These are phyloP conservation scores for Melastoma malabathricum DNA, from an alignment of 345 rosid genomes.

Conservation along the genomic window DNA sequence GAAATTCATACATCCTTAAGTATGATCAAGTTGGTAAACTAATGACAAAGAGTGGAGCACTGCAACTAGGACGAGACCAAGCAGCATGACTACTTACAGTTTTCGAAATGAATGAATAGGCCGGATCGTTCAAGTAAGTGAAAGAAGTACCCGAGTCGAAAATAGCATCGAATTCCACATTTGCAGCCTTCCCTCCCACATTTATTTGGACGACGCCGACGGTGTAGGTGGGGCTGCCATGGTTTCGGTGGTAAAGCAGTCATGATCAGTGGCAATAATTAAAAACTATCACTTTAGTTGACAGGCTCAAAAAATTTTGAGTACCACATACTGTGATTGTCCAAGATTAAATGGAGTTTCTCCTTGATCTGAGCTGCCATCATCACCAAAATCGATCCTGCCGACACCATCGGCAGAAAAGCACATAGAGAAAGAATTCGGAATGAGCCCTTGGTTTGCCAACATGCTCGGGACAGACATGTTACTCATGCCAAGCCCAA, in stretches of 20 bases:
- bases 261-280: no score
- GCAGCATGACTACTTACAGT: constrained; percentile 23
- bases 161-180: constrained; percentile 58
- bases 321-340: constrained; percentile 31
- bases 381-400: constrained; percentile 88
- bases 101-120: constrained; percentile 47
- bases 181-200: constrained; percentile 39
- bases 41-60: background rate
- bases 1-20: constrained; percentile 1
- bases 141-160: constrained; percentile 95
- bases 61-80: no score
- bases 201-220: constrained; percentile 47
- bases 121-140: constrained; percentile 68
- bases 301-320: background rate
- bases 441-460: constrained; percentile 44
- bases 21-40: background rate
- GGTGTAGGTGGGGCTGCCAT: constrained; percentile 71
- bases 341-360: constrained; percentile 71
- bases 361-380: constrained; percentile 64
- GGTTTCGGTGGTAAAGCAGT: background rate
- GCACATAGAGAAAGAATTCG: constrained; percentile 96
- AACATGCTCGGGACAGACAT: constrained; percentile 81
- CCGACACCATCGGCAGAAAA: constrained; percentile 58
- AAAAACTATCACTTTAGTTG: background rate
- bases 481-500: constrained; percentile 81